A percentile compares a stretch with the other conserved stretches of the same genome.
Conservation (phyloP, 495 filamentous ascomycete genomes). For the Aspergillus haitiensis region DNA sequence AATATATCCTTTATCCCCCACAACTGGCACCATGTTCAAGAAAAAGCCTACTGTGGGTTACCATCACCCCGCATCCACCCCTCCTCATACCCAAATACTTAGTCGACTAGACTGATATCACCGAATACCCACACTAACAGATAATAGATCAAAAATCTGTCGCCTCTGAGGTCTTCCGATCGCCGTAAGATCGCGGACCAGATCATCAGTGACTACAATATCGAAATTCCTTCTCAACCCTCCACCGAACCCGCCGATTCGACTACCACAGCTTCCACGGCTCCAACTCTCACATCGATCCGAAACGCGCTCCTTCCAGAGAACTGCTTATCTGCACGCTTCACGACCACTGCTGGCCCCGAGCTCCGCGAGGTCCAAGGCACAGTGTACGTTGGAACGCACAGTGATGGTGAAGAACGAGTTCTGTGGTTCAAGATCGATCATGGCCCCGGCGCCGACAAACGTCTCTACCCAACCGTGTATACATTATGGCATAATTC, state of each 20-base stretch:
- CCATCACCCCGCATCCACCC: conserved; percentile 32
- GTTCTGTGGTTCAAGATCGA: conserved; percentile 71
- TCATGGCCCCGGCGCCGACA: conserved; percentile 49
- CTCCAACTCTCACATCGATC: conserved; percentile 52
- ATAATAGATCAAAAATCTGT: conserved; percentile 65
- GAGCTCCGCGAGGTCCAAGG: conserved; percentile 63
- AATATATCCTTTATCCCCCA: background rate
- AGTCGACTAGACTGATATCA: conserved; percentile 1
- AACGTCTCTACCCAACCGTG: conserved; percentile 64
- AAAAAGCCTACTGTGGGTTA: conserved; percentile 68
- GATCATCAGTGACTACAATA: conserved; percentile 63
- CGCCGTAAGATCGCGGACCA: conserved; percentile 68
- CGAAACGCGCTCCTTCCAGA: conserved; percentile 67
- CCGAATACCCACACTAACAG: background rate
- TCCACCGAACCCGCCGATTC: conserved; percentile 42
- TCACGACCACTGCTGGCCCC: conserved; percentile 68
- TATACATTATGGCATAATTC: conserved; percentile 71
- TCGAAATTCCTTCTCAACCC: conserved; percentile 44
- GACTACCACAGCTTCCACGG: conserved; percentile 32
- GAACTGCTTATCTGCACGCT: conserved; percentile 61
- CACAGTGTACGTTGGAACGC: conserved; percentile 63
- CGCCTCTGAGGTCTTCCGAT: conserved; percentile 70
- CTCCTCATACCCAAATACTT: conserved; percentile 19
- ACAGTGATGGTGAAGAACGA: conserved; percentile 58
- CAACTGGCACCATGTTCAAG: conserved; percentile 62